Conservation (phyloP, 306 rosid genomes). For the Cucurbita ficifolia region DNA sequence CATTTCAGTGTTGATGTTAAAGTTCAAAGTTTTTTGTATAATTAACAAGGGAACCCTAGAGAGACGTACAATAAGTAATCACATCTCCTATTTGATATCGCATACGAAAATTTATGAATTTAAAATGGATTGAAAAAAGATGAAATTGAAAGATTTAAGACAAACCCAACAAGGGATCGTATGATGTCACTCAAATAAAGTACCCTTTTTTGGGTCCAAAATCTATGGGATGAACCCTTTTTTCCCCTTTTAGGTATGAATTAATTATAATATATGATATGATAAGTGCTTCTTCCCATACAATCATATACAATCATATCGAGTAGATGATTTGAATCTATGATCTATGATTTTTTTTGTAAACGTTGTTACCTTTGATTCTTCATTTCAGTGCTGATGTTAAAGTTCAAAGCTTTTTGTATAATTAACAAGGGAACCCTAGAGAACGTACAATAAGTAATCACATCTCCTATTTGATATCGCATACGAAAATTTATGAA, state of each 20-base stretch:
- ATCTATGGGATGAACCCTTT: background rate
- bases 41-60: background rate
- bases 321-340: no score
- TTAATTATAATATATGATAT: background rate
- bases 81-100: background rate
- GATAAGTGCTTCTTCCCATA: no score
- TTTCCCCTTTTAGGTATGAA: background rate
- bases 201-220: background rate
- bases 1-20: accelerated
- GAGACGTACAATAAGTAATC: background rate
- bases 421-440: background rate
- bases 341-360: no score
- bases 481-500: background rate
- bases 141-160: no score
- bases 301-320: no score
- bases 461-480: background rate
- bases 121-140: background rate
- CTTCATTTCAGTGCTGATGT: accelerated
- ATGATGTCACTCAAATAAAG: background rate
- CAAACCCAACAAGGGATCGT: background rate
- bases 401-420: background rate
- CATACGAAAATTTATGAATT: background rate
- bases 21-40: background rate
- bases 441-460: background rate
- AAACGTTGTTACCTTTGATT: background rate